Evolutionary conservation across 1,284 basidiomycete species (phyloP), one percentile per base, ranked within the genome.

Genomic region (Porogramme epimiltina): DNA sequence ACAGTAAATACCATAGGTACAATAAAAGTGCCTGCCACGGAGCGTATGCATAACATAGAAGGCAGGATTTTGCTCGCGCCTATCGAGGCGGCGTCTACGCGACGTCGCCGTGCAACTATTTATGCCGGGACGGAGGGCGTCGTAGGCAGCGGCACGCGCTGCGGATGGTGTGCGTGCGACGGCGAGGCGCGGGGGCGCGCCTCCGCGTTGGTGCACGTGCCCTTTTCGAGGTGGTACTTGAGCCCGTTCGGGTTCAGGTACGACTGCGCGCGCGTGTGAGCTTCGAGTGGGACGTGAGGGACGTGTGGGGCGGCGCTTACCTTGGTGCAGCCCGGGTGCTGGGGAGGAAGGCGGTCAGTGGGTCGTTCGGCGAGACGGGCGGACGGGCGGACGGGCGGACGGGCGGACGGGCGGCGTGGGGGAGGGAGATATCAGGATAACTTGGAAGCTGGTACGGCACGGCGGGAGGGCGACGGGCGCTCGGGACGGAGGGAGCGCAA

Each of bases 201-300:
- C 42, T 51, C 59, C 47, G 53, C 51, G 54, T 47, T 54, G 47
- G 73, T 75, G 62, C 81, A 83, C 2, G 77, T 83, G 8, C 84
- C 82, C 60, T 82, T 84, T 55, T 82, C 80, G 45, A 80, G 63
- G 56, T 84, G 82, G 59, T 84, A 84, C 63, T 83, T 84, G 34
- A 84, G 69, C 3, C 83, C 82, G 55, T 85, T 84, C 10, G 81
- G 76, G 65, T 84, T 85, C 33, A 84, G 72, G 61, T 85, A 84
- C 26, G 69, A 71, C 74, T 80, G 61, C 41, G 31, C n/a, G 38
- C 39, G 33, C n/a, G 28, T 37, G n/a, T 16, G 34, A 37, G n/a
- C n/a, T n/a, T 13, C 5, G n/a, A 16, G 8, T 16, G 16, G 34
- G 9, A 13, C 5, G 34, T 37, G 13, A 41, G 22, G 8, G 25